Evolutionary conservation across 2,329 filamentous ascomycete genomes (phyloP).

Genomic region (Exophiala sp.): DNA sequence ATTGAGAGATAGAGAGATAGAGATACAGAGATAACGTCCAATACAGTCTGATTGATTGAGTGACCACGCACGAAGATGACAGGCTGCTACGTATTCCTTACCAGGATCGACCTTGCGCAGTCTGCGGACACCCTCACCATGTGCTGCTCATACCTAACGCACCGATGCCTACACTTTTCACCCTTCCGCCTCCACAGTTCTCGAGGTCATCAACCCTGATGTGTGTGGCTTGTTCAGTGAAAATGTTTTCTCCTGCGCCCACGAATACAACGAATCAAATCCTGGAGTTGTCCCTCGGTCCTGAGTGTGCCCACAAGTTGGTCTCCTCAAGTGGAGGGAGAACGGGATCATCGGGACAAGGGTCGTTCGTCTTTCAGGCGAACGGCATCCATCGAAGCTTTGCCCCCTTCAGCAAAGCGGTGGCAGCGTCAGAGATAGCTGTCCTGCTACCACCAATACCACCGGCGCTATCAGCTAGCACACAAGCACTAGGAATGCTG

Average conservation of each 20-base stretch:
- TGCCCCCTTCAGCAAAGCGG: conserved; percentile 3
- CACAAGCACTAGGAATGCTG: neutral
- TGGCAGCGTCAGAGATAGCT: neutral
- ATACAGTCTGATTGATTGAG: no score
- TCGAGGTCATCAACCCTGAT: no score
- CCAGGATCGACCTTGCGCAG: no score
- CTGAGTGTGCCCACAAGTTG: neutral
- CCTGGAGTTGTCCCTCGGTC: neutral
- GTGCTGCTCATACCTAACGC: no score
- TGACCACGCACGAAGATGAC: no score
- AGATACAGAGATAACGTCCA: no score
- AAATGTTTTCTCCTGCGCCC: neutral
- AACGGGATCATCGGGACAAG: neutral
- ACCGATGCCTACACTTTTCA: no score
- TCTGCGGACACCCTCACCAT: no score
- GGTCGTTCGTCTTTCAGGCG: neutral
- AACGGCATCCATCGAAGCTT: neutral
- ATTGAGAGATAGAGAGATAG: no score
- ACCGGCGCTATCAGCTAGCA: neutral
- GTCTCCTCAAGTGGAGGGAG: neutral
- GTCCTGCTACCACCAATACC: neutral
- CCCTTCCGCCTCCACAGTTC: no score
- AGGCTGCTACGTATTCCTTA: no score
- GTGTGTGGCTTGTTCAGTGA: neutral
- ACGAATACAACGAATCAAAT: neutral